Evolutionary conservation across 2,329 filamentous ascomycete species (phyloP), one percentile per base, ranked within the genome.

Genomic region (Cladophialophora chaetospira): DNA sequence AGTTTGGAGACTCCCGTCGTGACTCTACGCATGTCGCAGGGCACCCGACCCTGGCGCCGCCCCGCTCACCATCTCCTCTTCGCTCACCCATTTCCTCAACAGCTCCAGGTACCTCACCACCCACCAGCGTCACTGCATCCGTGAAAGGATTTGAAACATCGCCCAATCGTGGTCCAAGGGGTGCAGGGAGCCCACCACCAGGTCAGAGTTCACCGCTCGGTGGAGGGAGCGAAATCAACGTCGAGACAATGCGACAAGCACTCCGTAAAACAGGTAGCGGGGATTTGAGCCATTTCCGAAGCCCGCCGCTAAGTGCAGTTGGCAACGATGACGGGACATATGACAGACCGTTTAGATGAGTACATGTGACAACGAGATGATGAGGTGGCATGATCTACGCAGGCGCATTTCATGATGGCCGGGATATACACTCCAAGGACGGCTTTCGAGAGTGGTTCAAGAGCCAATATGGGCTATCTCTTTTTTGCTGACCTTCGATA

Each of bases 171-270:
- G 82, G 67, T 79, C 79, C 73, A 71, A 73, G 75, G 49, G 72
- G 83, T 5, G 72, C 89, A 15, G 60, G 69, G 29, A 91, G 88
- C 69, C 88, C 87, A 15, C 79, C 78, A 23, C 80, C 81, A 42
- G 73, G 78, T 8, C 78, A 79, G 61, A 80, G 79, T 53, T 79
- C 82, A 50, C 74, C 83, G 29, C 63, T 72, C 29, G 72, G 79
- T 46, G 77, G 78, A 58, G 80, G 78, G 43, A 83, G 85, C 23
- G 92, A 96, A 61, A 77, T 97, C 58, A 91, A 88, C 57, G 88
- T 97, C 63, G 91, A 97, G 78, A 97, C 92, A 3, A 96, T 97
- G 92, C 82, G 87, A 50, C 91, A 97, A 73, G 92, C 91, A 13
- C 77, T 97, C 68, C 81, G 89, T 69, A 87, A 89, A 71, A 96